Conservation (phyloP, 2,329 filamentous ascomycete species). For the Stemphylium beticola region DNA sequence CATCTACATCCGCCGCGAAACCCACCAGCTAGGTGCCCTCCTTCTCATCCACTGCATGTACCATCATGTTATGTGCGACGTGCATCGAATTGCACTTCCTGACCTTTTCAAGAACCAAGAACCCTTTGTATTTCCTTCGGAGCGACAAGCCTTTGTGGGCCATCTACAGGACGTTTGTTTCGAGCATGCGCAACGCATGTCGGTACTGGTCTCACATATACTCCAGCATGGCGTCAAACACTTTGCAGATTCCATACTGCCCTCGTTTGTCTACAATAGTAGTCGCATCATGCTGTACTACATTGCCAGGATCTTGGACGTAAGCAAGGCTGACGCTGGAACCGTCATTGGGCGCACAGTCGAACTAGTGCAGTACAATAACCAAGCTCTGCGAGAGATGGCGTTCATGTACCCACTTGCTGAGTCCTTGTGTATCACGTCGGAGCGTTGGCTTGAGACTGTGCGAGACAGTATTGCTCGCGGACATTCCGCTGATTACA, state of each 20-base stretch:
- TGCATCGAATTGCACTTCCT: slow-evolving; percentile 40
- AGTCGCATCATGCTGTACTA: slow-evolving; percentile 45
- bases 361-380: slow-evolving; percentile 41
- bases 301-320: slow-evolving; percentile 38
- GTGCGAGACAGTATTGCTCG: slow-evolving; percentile 37
- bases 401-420: slow-evolving; percentile 41
- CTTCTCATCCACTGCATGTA: slow-evolving; percentile 46
- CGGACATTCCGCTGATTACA: slow-evolving; percentile 36
- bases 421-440: slow-evolving; percentile 38
- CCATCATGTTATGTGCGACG: slow-evolving; percentile 41
- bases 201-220: slow-evolving; percentile 34
- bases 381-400: slow-evolving; percentile 39
- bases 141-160: slow-evolving; percentile 33
- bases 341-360: slow-evolving; percentile 35
- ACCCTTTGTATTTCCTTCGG: slow-evolving; percentile 35
- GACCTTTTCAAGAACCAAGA: slow-evolving; percentile 42
- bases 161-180: slow-evolving; percentile 39
- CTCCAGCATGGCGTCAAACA: slow-evolving; percentile 41
- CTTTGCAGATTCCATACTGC: slow-evolving; percentile 43
- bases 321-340: slow-evolving; percentile 33
- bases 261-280: slow-evolving; percentile 44
- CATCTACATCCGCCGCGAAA: slow-evolving; percentile 44
- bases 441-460: slow-evolving; percentile 42
- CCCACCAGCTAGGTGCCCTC: slow-evolving; percentile 40
- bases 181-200: slow-evolving; percentile 41